These are phyloP conservation scores for Amanita fuliginea DNA, from an alignment of 768 basidiomycete genomes.

Conservation along the genomic window DNA sequence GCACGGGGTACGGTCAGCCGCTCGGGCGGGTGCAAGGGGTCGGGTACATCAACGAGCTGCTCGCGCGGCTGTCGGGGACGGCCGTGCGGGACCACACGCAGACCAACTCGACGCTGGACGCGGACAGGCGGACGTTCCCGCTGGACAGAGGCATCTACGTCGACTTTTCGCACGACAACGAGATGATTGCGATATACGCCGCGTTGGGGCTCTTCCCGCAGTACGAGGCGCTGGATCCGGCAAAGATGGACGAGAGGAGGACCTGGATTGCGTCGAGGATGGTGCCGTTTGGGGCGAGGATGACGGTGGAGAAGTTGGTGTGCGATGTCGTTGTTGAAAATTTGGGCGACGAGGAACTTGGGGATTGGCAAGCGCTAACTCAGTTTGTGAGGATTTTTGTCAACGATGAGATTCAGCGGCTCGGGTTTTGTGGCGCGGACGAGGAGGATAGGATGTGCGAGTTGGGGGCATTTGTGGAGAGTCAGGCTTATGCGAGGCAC, in stretches of 20 bases:
- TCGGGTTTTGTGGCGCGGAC: constrained; percentile 46
- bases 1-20: constrained; percentile 63
- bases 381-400: constrained; percentile 67
- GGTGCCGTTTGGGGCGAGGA: constrained; percentile 65
- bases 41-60: constrained; percentile 83
- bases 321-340: constrained; percentile 27
- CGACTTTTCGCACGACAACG: constrained; percentile 83
- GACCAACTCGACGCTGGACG: constrained; percentile 65
- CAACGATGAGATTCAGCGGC: constrained; percentile 58
- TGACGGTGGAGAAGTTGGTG: constrained; percentile 61
- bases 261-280: constrained; percentile 48
- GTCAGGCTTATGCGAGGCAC: constrained; percentile 56
- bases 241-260: constrained; percentile 19
- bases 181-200: constrained; percentile 70
- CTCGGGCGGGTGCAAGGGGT: constrained; percentile 75
- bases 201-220: constrained; percentile 46
- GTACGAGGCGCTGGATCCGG: constrained; percentile 20
- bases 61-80: constrained; percentile 61
- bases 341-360: not conserved
- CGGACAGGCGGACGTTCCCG: constrained; percentile 58
- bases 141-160: constrained; percentile 53
- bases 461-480: constrained; percentile 54
- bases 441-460: constrained; percentile 47
- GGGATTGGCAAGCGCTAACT: too few species aligned
- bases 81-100: constrained; percentile 62